Base-by-base conservation (phyloP, 768 basidiomycete species). In the Neoboletus magnificus region DNA sequence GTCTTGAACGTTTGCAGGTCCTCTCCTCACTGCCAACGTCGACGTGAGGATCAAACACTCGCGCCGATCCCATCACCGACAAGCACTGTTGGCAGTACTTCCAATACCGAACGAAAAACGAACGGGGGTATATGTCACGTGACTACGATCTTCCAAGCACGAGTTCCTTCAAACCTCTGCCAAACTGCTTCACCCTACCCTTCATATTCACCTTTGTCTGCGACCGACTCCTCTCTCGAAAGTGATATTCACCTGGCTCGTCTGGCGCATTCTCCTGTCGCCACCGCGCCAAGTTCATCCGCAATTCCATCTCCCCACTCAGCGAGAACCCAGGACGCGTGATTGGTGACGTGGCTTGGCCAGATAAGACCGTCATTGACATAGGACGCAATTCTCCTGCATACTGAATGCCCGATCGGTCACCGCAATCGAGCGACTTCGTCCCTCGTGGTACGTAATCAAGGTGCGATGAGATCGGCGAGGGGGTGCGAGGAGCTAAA, bases 251-350 rank as follows among this genome's bases (percentile, higher is more conserved):
- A 33, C 71, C 67, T 1, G 71, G 70, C 42, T 67, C 64, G 50
- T 68, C 59, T 2, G 66, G 69, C 23, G 67, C 66, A 40, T 73
- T 56, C 44, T 70, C 68, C 44, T 50, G 64, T 50, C 66, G 63
- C 62, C 73, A 69, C 57, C 67, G 67, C 10, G 82, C 82, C 35
- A 83, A 66, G 1, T 79, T 77, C 80, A 83, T 83, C 59, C 77
- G 73, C 68, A 83, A 58, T 64, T 84, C 83, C 51, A 79, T 81
- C 68, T 84, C 81, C 12, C 83, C 83, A 50, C 82, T 84, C 60
- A 84, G 71, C 52, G 83, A 84, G 64, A 75, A 83, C 15, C 82
- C 82, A 15, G 68, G 64, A 35, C 61, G 27, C 5, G 57, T 25
- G 12, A 50, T 53, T 1, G 66, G 55, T 29, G 65, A 57, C 42